phyloP scores from a whole-genome alignment of 768 basidiomycete species.

The Pisolithus marmoratus region DNA sequence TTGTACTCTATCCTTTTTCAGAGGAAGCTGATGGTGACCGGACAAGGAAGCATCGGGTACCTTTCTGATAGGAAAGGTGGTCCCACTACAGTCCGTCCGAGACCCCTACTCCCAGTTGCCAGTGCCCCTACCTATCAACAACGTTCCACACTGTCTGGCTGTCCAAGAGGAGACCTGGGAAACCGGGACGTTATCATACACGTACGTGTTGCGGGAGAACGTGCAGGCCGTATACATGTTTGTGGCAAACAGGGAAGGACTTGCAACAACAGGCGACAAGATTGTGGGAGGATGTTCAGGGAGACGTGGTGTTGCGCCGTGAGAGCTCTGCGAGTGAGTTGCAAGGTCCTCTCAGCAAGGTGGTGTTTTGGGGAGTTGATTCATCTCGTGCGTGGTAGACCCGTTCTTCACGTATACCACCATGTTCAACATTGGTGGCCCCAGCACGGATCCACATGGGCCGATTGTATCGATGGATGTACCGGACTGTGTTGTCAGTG shows the following conservation, averaged over 20 bases:
- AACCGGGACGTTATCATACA: constrained; percentile 26
- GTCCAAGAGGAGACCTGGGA: constrained; percentile 18
- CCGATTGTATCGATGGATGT: constrained; percentile 21
- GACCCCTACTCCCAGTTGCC: constrained; percentile 8
- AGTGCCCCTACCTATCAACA: constrained; percentile 13
- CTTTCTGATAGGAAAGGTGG: constrained; percentile 10
- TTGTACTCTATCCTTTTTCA: not conserved
- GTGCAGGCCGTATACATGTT: constrained; percentile 40
- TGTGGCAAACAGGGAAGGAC: constrained; percentile 37
- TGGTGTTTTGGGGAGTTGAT: not conserved
- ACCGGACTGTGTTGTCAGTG: constrained; percentile 14
- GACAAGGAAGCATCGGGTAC: constrained; percentile 8
- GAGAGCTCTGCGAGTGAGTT: constrained; percentile 19
- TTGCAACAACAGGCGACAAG: constrained; percentile 36
- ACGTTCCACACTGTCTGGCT: constrained; percentile 13
- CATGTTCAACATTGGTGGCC: constrained; percentile 1
- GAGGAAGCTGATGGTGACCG: constrained; percentile 2
- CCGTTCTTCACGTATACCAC: constrained; percentile 25
- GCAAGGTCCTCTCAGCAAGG: no score
- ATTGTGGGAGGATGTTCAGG: constrained; percentile 37
- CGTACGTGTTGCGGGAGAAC: constrained; percentile 14
- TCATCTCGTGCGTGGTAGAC: constrained; percentile 7
- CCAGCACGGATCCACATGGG: constrained; percentile 6
- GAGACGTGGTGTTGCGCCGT: constrained; percentile 18
- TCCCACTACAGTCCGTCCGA: constrained; percentile 20